Evolutionary conservation across 495 filamentous ascomycete species (phyloP).

Genomic region (Tirmania nivea): DNA sequence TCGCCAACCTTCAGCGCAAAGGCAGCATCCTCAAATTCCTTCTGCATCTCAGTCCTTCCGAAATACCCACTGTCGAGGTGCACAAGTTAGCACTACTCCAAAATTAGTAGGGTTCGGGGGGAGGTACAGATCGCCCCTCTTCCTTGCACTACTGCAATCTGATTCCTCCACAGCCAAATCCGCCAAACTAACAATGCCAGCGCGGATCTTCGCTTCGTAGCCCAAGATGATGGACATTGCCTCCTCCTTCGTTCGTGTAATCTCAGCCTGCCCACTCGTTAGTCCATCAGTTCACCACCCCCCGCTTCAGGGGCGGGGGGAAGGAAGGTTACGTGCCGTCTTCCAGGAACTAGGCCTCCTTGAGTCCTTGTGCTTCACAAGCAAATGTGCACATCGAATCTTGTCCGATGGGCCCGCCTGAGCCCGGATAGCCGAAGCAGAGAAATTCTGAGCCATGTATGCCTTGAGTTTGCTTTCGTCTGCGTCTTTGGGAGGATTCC

Average conservation of each 20-base stretch:
- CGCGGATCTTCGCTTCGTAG: slow-evolving; percentile 51
- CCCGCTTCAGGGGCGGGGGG: neutral
- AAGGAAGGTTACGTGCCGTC: slow-evolving; percentile 27
- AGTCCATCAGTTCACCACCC: neutral
- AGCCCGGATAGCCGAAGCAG: slow-evolving; percentile 30
- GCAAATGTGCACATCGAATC: slow-evolving; percentile 73
- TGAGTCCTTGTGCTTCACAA: slow-evolving; percentile 80
- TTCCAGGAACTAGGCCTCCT: slow-evolving; percentile 80
- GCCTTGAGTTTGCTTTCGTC: slow-evolving; percentile 74
- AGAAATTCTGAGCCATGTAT: slow-evolving; percentile 75
- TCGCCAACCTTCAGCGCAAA: slow-evolving; percentile 70
- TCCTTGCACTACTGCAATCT: slow-evolving; percentile 85
- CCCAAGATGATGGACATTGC: slow-evolving; percentile 52
- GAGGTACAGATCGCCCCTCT: slow-evolving; percentile 69
- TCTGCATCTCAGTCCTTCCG: slow-evolving; percentile 86
- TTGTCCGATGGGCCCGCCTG: slow-evolving; percentile 31
- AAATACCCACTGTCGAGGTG: slow-evolving; percentile 51
- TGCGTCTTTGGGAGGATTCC: slow-evolving; percentile 75
- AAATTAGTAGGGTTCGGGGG: neutral
- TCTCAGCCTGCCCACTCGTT: slow-evolving; percentile 32
- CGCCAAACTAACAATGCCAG: slow-evolving; percentile 42
- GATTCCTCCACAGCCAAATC: slow-evolving; percentile 73
- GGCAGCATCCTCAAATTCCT: slow-evolving; percentile 90
- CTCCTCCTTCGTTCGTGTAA: slow-evolving; percentile 72
- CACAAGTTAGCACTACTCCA: slow-evolving; percentile 1